Percentiles rank a stretch among this genome's conserved stretches.
These are phyloP conservation scores for Trichoderma hamatum DNA, from an alignment of 2,329 filamentous ascomycete species.

Conservation along the genomic window DNA sequence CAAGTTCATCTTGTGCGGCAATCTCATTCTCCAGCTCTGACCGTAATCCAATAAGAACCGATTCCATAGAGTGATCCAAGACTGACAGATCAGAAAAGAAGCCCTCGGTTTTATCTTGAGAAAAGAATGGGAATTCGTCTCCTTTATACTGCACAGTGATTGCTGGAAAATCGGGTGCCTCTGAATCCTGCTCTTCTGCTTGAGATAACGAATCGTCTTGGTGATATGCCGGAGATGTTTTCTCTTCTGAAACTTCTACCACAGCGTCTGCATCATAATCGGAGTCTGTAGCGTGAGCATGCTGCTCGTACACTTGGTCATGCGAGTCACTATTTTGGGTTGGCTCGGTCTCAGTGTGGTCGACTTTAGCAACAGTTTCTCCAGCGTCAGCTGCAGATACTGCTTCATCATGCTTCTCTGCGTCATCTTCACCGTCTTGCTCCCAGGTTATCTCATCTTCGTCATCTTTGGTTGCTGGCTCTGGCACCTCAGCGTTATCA, in stretches of 20 bases:
- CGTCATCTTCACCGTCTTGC: conserved; percentile 27
- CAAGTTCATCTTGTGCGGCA: conserved; percentile 50
- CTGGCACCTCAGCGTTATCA: background rate
- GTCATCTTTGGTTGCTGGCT: conserved; percentile 8
- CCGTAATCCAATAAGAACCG: conserved; percentile 50
- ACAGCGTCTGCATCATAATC: conserved; percentile 36
- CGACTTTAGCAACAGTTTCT: background rate
- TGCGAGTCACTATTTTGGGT: conserved; percentile 28
- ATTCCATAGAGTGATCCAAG: conserved; percentile 49
- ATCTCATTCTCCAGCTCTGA: conserved; percentile 52
- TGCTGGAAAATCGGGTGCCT: conserved; percentile 37
- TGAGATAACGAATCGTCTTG: conserved; percentile 24
- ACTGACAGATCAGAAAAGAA: conserved; percentile 51
- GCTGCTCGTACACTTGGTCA: background rate
- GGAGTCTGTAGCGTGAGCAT: conserved; percentile 44
- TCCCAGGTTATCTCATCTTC: conserved; percentile 31
- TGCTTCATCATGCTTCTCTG: background rate
- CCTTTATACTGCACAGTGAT: conserved; percentile 50
- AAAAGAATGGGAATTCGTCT: conserved; percentile 49
- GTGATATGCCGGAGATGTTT: conserved; percentile 24
- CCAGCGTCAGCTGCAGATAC: background rate
- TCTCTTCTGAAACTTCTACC: conserved; percentile 27
- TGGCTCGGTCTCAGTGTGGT: background rate
- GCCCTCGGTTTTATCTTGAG: conserved; percentile 38
- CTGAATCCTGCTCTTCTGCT: conserved; percentile 8